phyloP scores from a whole-genome alignment of 2,329 filamentous ascomycete genomes.

The Xylaria sp. region DNA sequence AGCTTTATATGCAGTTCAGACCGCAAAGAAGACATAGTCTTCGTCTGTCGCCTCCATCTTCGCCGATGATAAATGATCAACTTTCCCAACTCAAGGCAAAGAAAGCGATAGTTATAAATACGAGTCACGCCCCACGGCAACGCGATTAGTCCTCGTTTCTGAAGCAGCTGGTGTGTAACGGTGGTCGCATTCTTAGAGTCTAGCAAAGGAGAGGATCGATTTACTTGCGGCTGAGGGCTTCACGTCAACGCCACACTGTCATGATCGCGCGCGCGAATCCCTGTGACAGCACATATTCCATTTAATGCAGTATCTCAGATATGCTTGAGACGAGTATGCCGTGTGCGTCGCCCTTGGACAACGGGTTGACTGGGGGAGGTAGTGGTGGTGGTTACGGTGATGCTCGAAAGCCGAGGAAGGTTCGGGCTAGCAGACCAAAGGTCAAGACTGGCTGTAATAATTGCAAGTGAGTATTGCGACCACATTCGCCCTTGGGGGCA shows the following conservation, averaged over 20 bases:
- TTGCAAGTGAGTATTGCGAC: slow-evolving; percentile 69
- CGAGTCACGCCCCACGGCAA: slow-evolving; percentile 10
- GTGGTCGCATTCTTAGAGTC: slow-evolving; percentile 17
- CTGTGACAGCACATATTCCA: slow-evolving; percentile 12
- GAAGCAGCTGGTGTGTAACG: slow-evolving; percentile 5
- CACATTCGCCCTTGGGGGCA: slow-evolving; percentile 6
- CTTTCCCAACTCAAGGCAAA: slow-evolving; percentile 2
- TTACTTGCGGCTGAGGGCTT: slow-evolving; percentile 6
- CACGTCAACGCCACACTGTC: slow-evolving; percentile 19
- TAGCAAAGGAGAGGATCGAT: slow-evolving; percentile 11
- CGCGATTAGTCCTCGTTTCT: slow-evolving; percentile 6
- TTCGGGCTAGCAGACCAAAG: slow-evolving; percentile 66
- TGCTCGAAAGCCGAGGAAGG: slow-evolving; percentile 54
- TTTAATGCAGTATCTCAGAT: slow-evolving; percentile 3
- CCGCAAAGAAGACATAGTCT: neutral
- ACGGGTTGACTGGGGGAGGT: slow-evolving; percentile 19
- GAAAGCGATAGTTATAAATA: slow-evolving; percentile 11
- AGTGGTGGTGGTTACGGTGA: slow-evolving; percentile 39
- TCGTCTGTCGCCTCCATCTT: slow-evolving; percentile 1
- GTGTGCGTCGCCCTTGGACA: slow-evolving; percentile 19
- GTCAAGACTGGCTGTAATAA: slow-evolving; percentile 74
- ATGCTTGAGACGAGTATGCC: slow-evolving; percentile 22
- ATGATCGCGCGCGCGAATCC: slow-evolving; percentile 23
- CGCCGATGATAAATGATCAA: slow-evolving; percentile 9
- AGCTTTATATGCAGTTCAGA: slow-evolving; percentile 7